Evolutionary conservation across 441 rosid species (phyloP).

Genomic region (Euphorbia schlechtendalii): DNA sequence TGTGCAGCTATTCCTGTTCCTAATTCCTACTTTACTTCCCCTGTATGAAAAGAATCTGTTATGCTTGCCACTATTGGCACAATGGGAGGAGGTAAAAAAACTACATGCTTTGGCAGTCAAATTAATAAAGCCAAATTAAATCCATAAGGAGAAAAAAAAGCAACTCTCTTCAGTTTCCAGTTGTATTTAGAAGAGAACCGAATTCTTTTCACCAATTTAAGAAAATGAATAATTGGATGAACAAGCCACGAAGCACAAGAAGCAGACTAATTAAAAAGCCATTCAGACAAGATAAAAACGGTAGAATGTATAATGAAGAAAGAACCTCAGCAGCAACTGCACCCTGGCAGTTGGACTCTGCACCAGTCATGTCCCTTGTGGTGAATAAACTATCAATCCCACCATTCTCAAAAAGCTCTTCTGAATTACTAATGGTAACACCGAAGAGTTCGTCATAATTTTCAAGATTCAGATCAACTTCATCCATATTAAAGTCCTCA

Average conservation of each 20-base stretch:
- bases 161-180: not conserved
- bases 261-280: conserved; percentile 8
- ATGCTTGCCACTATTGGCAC: not conserved
- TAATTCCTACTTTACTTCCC: not conserved
- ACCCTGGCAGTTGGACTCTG: conserved; percentile 51
- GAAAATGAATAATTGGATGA: not conserved
- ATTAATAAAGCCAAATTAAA: not conserved
- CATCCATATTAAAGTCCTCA: conserved; percentile 79
- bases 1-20: not conserved
- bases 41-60: not conserved
- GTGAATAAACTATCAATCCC: conserved; percentile 85
- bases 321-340: conserved; percentile 56
- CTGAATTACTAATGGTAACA: conserved; percentile 64
- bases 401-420: conserved; percentile 76
- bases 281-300: not conserved
- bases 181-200: not conserved
- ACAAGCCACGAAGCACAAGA: conserved; percentile 1
- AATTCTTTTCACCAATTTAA: not conserved
- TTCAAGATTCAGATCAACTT: conserved; percentile 78
- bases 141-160: not conserved
- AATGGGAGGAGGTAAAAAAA: not conserved
- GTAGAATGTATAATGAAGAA: conserved; percentile 16
- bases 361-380: conserved; percentile 47
- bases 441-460: conserved; percentile 97
- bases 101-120: not conserved